Percentiles rank a stretch among this genome's conserved stretches.
Evolutionary conservation across 495 filamentous ascomycete species (phyloP).

Genomic region (Annulohypoxylon stygium): DNA sequence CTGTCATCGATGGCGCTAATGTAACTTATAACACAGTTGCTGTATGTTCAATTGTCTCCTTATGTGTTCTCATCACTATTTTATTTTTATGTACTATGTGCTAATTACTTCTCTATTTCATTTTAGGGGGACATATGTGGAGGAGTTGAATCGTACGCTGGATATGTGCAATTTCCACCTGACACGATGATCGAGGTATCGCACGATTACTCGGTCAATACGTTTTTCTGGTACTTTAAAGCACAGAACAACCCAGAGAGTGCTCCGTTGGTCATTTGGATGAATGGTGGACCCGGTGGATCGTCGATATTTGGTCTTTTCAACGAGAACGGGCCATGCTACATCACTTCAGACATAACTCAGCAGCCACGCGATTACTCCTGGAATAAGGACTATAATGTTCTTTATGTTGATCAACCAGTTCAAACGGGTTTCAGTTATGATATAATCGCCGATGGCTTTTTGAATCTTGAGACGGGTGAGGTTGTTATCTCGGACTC

Average conservation of each 20-base stretch:
- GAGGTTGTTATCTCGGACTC: constrained; percentile 36
- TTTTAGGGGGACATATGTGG: constrained; percentile 40
- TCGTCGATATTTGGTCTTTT: constrained; percentile 72
- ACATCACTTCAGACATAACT: constrained; percentile 54
- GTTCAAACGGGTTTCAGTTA: constrained; percentile 67
- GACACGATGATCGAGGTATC: constrained; percentile 32
- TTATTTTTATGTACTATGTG: no score
- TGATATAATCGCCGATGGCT: constrained; percentile 58
- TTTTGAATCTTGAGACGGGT: constrained; percentile 50
- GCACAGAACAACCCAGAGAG: constrained; percentile 67
- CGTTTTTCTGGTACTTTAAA: constrained; percentile 83
- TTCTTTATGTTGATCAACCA: constrained; percentile 79
- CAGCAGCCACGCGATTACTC: constrained; percentile 66
- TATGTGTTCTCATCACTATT: no score
- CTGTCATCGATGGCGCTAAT: no score
- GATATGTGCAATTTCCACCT: constrained; percentile 59
- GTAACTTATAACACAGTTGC: no score
- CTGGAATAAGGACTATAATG: constrained; percentile 77
- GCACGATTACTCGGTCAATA: constrained; percentile 74
- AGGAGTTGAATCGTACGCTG: constrained; percentile 57
- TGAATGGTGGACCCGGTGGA: constrained; percentile 73
- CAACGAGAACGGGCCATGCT: constrained; percentile 63
- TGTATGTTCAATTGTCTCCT: no score
- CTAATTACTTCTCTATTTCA: no score
- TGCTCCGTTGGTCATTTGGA: constrained; percentile 72